Evolutionary conservation across 2,329 filamentous ascomycete species (phyloP), one percentile per base, ranked within the genome.

Genomic region (Zasmidium citrigriseum): DNA sequence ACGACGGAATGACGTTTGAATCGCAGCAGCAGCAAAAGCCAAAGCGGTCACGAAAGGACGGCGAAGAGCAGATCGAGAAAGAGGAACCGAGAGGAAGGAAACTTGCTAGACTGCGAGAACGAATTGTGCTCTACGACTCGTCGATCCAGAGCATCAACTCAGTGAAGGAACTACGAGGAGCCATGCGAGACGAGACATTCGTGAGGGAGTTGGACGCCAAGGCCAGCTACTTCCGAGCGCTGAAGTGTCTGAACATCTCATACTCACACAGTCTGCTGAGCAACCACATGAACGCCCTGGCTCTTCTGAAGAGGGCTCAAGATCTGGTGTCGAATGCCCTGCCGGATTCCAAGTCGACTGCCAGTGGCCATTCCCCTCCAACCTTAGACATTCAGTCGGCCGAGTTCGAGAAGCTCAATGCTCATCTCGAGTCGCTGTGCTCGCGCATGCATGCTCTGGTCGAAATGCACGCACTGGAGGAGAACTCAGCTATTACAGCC

Each of bases 61-160:
- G 76, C 9, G 81, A 80, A 60, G 74, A 75, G 22, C 76, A 72
- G 70, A 68, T 67, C 1, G 70, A 76, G 41, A 83, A 85, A 65
- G 84, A 88, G 52, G 86, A 92, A 65, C 84, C 89, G 0, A 85
- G 85, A 16, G 89, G 90, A 20, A 87, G 88, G 62, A 91, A 90
- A 72, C 79, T 96, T 52, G 87, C 88, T 12, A 87, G 89, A 68
- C 80, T 98, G 52, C 89, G 91, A 70, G 93, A 98, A 73, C 89
- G 91, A 68, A 86, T 90, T 14, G 93, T 93, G 2, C 81, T 99
- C 1, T 98, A 97, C 72, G 92, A 97, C 72, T 91, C 91, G 22
- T 96, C 89, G 9, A 77, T 97, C 22, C 91, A 97, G 75, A 97
- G 91, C 74, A 81, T 99, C 59, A 90, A 97, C 64, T 91, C 92